Percentiles rank a stretch among this genome's conserved stretches.
Conservation (phyloP, 257 asterid genomes). For the Rhazya stricta region DNA sequence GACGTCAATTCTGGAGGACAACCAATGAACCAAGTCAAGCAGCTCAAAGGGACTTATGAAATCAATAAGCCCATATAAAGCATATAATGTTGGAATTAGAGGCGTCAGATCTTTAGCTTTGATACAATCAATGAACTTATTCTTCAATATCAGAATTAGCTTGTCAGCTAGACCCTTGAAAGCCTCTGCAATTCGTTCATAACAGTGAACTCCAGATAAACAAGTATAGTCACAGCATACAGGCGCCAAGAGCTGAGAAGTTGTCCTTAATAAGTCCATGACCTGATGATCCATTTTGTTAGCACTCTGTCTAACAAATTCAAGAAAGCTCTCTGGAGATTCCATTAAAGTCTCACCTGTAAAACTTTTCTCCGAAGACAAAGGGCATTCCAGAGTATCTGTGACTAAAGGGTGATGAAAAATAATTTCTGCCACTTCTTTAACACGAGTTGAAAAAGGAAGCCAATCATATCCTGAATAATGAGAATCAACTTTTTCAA, state of each 20-base stretch:
- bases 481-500: slow-evolving; percentile 29
- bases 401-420: slow-evolving; percentile 60
- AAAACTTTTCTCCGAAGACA: slow-evolving; percentile 33
- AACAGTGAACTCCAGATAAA: slow-evolving; percentile 30
- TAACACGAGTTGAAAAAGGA: slow-evolving; percentile 33
- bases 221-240: slow-evolving; percentile 25
- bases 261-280: slow-evolving; percentile 49
- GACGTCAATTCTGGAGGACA: slow-evolving; percentile 51
- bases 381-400: slow-evolving; percentile 48
- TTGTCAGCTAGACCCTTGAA: slow-evolving; percentile 46
- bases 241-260: slow-evolving; percentile 44
- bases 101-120: slow-evolving; percentile 41
- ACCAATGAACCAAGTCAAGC: slow-evolving; percentile 51
- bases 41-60: slow-evolving; percentile 33
- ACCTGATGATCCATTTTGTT: slow-evolving; percentile 56
- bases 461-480: slow-evolving; percentile 22
- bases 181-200: slow-evolving; percentile 38
- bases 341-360: slow-evolving; percentile 44
- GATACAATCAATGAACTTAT: slow-evolving; percentile 51
- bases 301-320: slow-evolving; percentile 38
- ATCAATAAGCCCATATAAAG: slow-evolving; percentile 19
- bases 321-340: slow-evolving; percentile 42
- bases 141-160: slow-evolving; percentile 49
- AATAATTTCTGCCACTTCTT: slow-evolving; percentile 56
- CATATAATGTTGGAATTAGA: slow-evolving; percentile 35